Evolutionary conservation across 345 rosid genomes (phyloP), one percentile per base, ranked within the genome.

Genomic region (Pugionium dolabratum): DNA sequence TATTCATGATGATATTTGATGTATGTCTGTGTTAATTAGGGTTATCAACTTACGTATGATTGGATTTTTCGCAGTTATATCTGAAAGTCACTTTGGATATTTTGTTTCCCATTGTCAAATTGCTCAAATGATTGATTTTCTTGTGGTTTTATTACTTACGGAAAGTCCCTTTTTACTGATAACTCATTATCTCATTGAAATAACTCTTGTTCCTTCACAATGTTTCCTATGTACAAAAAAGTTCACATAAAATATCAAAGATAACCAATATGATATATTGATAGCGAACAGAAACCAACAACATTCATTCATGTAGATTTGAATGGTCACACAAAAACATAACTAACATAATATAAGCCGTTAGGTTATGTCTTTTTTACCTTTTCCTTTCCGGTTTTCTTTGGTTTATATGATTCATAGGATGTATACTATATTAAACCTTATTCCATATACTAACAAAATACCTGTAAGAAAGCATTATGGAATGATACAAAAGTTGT

Each of bases 401-500:
- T 44, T 53, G 18, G 39, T 3, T 2, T 34, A 3, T 31, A 29
- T 36, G 45, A 45, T 62, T 31, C 49, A 37, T 26, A 42, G 27
- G 3, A 39, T 58, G 18, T 43, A 39, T 31, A 44, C 31, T 7
- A 35, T 1, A 18, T 1, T 5, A 43, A 53, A 54, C 44, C 5
- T 50, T 31, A 11, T 50, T 39, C 51, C 4, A 18, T 9, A 29
- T 30, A 4, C 31, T 7, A 31, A 0, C 4, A 57, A 27, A 9
- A 27, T 7, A 0, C 8, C 33, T 33, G 1, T 53, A 69, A 59
- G 52, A 42, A 69, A 48, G 7, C 58, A 48, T 33, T 39, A 52
- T 31, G 25, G 30, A 49, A 59, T 59, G 29, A 44, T 6, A 52
- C 45, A 51, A 41, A 18, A 68, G 18, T 40, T 54, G 58, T 42